Base-by-base conservation (phyloP, 441 rosid species). In the Adansonia rubrostipa region DNA sequence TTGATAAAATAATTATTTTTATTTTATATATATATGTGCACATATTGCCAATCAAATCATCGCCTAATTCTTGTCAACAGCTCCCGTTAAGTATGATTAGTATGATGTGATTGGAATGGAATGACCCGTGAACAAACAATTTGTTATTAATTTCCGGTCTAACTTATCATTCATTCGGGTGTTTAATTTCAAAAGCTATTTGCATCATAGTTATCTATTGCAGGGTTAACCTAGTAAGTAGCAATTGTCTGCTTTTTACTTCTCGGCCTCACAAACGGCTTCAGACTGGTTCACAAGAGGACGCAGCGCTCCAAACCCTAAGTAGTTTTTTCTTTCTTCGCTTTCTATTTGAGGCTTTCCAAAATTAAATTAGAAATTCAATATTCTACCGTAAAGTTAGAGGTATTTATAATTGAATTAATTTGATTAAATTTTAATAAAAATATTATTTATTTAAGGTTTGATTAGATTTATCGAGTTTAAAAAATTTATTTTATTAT, bases 41-140 rank as follows among this genome's bases (percentile, higher is more conserved):
- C 3, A 33, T 33, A 33, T 47, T 9, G 57, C 62, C 74, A 51
- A 78, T 83, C 77, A 81, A 78, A 72, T 72, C 62, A 72, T 54
- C 15, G 14, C 74, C 60, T 76, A 80, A 71, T 73, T 77, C 56
- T 28, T 76, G 48, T 60, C 40, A 61, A 75, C 78, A 73, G 60
- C 36, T 61, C 50, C 56, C 36, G 36, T 74, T 71, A 82, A 73
- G 74, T 15, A 79, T 62, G 84, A 63, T 76, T 73, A 1, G 24
- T 50, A 56, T 65, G 54, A 63, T 74, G 8, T 62, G 67, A 14
- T 63, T 33, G 67, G 24, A 42, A 54, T 63, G 56, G 68, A 77
- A 67, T 79, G 88, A 89, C 89, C 83, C 81, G 42, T 76, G 71
- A 87, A 82, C 90, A 8, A 86, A 83, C 82, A 40, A 1, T 57